Conservation (phyloP, 306 rosid species). For the Gastrolobium bilobum region DNA sequence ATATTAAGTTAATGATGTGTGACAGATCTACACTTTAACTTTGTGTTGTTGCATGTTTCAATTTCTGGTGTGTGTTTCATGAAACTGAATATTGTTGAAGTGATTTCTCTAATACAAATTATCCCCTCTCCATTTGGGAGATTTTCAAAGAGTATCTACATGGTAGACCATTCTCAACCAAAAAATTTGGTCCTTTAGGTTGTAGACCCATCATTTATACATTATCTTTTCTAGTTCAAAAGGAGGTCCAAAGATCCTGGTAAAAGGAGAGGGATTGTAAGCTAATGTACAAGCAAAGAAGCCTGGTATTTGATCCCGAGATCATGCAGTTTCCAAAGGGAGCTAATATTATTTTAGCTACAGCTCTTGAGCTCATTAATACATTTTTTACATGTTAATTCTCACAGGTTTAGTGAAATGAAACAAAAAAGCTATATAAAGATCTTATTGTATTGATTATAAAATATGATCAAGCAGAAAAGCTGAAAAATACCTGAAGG, state of each 20-base stretch:
- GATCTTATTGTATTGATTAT: not conserved
- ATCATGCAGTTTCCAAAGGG: not conserved
- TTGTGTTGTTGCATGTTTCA: too few species aligned
- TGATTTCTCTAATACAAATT: too few species aligned
- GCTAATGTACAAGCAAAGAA: not conserved
- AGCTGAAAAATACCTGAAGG: constrained; percentile 61
- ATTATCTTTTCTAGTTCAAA: not conserved
- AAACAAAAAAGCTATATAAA: not conserved
- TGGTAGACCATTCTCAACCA: not conserved
- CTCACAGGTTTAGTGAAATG: constrained; percentile 1
- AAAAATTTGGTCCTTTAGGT: not conserved
- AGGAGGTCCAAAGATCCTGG: not conserved
- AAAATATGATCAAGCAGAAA: constrained; percentile 32
- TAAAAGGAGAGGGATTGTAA: not conserved
- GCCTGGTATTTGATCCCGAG: not conserved
- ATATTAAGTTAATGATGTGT: not conserved
- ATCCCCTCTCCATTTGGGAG: not conserved
- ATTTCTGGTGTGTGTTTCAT: too few species aligned
- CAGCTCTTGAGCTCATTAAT: constrained; percentile 4
- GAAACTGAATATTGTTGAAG: too few species aligned
- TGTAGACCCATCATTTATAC: not conserved
- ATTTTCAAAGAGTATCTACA: not conserved
- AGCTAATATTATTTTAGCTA: not conserved
- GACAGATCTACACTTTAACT: too few species aligned
- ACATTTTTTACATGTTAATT: not conserved